These are phyloP conservation scores for Teunomyces pallodes DNA, from an alignment of 805 yeast genomes.

Conservation along the genomic window DNA sequence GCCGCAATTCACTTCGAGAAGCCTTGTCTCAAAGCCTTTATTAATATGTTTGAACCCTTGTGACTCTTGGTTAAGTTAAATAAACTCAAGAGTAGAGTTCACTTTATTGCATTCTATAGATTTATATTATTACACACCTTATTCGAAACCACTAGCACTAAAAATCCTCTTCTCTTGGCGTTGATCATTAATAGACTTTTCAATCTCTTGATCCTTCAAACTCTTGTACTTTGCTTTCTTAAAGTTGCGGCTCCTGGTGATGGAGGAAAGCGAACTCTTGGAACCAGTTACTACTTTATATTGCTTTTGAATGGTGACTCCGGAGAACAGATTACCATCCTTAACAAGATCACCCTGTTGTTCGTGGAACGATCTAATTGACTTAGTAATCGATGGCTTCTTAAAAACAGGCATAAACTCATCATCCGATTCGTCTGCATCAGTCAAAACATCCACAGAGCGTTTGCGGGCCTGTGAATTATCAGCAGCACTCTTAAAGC, in stretches of 20 bases:
- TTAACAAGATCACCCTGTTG: conserved; percentile 40
- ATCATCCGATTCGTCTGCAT: conserved; percentile 29
- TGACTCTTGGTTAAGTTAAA: conserved; percentile 2
- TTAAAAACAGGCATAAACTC: conserved; percentile 40
- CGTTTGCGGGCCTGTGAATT: conserved; percentile 13
- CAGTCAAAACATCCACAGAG: conserved; percentile 15
- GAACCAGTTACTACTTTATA: conserved; percentile 56
- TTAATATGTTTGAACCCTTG: neutral
- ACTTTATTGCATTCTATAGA: neutral
- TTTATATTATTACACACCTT: neutral
- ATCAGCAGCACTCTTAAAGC: conserved; percentile 16
- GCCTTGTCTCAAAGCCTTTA: conserved; percentile 30
- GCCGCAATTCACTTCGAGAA: conserved; percentile 47
- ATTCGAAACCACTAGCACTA: conserved; percentile 18
- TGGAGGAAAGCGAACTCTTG: conserved; percentile 56
- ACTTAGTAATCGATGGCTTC: conserved; percentile 46
- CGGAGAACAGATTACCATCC: conserved; percentile 36
- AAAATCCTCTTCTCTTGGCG: conserved; percentile 12
- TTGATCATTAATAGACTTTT: conserved; percentile 17
- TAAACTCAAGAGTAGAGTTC: neutral
- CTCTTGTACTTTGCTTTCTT: conserved; percentile 22
- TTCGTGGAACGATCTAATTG: conserved; percentile 41
- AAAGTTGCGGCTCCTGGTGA: conserved; percentile 36
- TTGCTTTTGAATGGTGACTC: conserved; percentile 52
- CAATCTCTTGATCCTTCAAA: conserved; percentile 25